Conservation (phyloP, 805 yeast genomes). For the Metschnikowia arizonensis region DNA sequence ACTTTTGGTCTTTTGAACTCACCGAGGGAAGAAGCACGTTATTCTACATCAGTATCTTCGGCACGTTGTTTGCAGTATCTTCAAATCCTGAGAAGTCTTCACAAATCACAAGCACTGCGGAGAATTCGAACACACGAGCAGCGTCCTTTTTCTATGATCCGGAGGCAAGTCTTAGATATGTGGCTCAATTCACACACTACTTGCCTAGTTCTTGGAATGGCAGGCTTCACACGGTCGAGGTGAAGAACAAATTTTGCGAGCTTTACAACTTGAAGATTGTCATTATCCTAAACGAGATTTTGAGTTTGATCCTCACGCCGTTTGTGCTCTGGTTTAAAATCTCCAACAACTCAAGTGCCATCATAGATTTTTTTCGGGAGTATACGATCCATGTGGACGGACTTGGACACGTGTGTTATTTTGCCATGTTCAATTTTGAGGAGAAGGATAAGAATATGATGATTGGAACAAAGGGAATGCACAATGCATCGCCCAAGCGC, state of each 20-base stretch:
- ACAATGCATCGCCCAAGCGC: constrained; percentile 13
- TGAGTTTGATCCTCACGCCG: constrained; percentile 81
- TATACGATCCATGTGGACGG: constrained; percentile 90
- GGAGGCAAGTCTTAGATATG: constrained; percentile 74
- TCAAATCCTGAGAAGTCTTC: constrained; percentile 51
- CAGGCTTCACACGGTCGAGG: constrained; percentile 75
- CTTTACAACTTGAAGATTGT: constrained; percentile 71
- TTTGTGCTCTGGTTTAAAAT: constrained; percentile 83
- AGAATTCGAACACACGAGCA: constrained; percentile 23
- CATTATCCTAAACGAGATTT: constrained; percentile 69
- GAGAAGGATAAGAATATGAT: constrained; percentile 48
- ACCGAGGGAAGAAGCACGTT: constrained; percentile 75
- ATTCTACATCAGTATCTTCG: constrained; percentile 84
- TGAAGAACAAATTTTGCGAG: constrained; percentile 76
- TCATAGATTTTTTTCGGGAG: constrained; percentile 89
- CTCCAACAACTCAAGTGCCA: constrained; percentile 66
- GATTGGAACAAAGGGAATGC: constrained; percentile 23
- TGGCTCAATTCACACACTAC: constrained; percentile 86
- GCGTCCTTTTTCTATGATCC: constrained; percentile 75
- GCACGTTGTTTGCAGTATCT: constrained; percentile 83
- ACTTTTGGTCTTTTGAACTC: constrained; percentile 84
- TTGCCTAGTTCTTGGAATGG: constrained; percentile 86
- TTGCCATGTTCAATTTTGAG: constrained; percentile 86
- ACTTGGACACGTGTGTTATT: constrained; percentile 88
- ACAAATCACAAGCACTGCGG: constrained; percentile 19